phyloP scores from a whole-genome alignment of 2,329 filamentous ascomycete species.

The Alternaria consortialis region DNA sequence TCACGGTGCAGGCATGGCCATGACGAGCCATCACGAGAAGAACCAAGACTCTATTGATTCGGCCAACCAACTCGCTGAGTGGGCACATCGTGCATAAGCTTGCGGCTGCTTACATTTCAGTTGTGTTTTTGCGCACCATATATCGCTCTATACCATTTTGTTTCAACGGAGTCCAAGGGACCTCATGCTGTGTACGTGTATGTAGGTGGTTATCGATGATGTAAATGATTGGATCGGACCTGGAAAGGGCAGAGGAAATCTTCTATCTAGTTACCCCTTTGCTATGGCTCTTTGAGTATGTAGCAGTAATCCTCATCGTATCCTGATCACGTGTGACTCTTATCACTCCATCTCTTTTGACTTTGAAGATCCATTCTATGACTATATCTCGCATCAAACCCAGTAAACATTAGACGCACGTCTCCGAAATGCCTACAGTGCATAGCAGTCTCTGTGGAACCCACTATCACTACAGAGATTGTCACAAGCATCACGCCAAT shows the following conservation, averaged over 20 bases:
- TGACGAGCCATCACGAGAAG: conserved; percentile 46
- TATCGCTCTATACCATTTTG: conserved; percentile 23
- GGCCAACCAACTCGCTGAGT: conserved; percentile 46
- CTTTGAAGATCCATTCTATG: neutral
- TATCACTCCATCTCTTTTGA: neutral
- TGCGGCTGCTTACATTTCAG: neutral
- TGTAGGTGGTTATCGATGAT: conserved; percentile 3
- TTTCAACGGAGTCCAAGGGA: neutral
- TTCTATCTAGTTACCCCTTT: neutral
- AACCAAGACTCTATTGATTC: conserved; percentile 50
- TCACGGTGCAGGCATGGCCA: conserved; percentile 39
- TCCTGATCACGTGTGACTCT: neutral
- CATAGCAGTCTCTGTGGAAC: neutral
- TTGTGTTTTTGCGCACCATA: neutral
- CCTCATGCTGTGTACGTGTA: conserved; percentile 1
- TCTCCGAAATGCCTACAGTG: neutral
- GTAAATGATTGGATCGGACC: neutral
- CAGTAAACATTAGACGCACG: neutral
- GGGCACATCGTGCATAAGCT: conserved; percentile 44
- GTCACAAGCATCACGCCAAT: neutral
- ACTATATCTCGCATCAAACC: neutral
- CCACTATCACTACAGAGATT: neutral
- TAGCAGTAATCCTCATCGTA: neutral
- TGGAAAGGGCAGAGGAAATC: neutral
- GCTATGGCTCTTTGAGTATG: neutral